Evolutionary conservation across 495 filamentous ascomycete genomes (phyloP).

Genomic region (Friedmanniomyces endolithicus): DNA sequence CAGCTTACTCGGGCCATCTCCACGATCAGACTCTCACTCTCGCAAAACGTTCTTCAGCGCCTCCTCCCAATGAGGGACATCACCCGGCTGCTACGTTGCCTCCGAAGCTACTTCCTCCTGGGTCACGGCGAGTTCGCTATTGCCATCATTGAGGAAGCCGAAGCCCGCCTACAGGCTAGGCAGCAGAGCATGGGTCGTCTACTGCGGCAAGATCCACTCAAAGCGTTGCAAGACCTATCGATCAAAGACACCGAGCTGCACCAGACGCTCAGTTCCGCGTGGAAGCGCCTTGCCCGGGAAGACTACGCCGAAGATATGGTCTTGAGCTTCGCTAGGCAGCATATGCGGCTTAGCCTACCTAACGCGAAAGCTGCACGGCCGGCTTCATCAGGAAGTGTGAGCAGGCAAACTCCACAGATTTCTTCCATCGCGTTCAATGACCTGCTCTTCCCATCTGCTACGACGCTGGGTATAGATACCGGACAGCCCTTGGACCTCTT

Average conservation of each 20-base stretch:
- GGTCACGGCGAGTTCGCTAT: constrained; percentile 83
- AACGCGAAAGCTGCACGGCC: constrained; percentile 7
- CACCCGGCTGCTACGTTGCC: constrained; percentile 59
- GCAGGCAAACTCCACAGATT: not conserved
- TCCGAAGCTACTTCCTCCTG: constrained; percentile 79
- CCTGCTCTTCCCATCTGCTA: constrained; percentile 66
- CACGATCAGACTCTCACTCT: constrained; percentile 66
- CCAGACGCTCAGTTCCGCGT: constrained; percentile 58
- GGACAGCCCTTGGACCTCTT: constrained; percentile 79
- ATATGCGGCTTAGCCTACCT: constrained; percentile 41
- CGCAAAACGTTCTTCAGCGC: constrained; percentile 65
- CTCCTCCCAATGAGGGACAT: constrained; percentile 66
- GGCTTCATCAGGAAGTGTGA: constrained; percentile 7
- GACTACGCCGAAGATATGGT: constrained; percentile 62
- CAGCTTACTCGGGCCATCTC: constrained; percentile 58
- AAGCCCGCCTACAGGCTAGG: constrained; percentile 42
- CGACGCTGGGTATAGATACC: constrained; percentile 56
- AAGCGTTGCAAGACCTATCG: constrained; percentile 43
- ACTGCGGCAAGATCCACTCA: constrained; percentile 18
- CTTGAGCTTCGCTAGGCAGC: constrained; percentile 67
- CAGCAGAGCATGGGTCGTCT: constrained; percentile 27
- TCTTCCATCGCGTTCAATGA: constrained; percentile 50
- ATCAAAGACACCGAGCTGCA: constrained; percentile 81
- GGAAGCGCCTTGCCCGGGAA: constrained; percentile 61
- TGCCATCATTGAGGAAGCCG: constrained; percentile 70